phyloP scores from a whole-genome alignment of 345 rosid species.

The Atalantia buxifolia region DNA sequence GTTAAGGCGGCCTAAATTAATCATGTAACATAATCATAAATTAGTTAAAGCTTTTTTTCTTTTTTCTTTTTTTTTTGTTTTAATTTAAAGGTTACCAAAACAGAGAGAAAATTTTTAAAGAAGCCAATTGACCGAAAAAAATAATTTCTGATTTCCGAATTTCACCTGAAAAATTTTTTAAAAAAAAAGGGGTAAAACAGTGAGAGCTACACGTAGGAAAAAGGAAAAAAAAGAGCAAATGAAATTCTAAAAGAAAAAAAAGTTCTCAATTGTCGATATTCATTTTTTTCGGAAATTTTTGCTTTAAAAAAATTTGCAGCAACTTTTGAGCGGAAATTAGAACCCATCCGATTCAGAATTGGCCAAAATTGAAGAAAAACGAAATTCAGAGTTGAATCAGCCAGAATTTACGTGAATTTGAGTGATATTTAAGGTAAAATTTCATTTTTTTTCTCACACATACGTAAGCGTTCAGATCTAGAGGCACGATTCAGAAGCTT shows the following conservation, averaged over 20 bases:
- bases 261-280: neutral
- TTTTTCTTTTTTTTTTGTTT: neutral
- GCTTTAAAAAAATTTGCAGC: neutral
- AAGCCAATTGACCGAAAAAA: neutral
- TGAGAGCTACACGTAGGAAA: neutral
- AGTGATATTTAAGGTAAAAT: neutral
- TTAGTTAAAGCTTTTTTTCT: too few relatives aligned
- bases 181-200: neutral
- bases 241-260: neutral
- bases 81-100: neutral
- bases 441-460: neutral
- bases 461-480: neutral
- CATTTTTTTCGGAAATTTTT: neutral
- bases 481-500: neutral
- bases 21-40: neutral
- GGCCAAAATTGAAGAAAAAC: neutral
- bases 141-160: neutral
- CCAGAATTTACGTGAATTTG: neutral
- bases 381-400: neutral
- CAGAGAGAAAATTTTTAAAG: neutral
- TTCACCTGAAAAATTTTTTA: neutral
- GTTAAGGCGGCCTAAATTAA: neutral
- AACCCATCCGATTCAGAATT: neutral
- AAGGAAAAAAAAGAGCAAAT: neutral
- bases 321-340: neutral